A percentile compares a stretch with the other conserved stretches of the same genome.
These are phyloP conservation scores for Hymenoscyphus repandus DNA, from an alignment of 2,329 filamentous ascomycete genomes.

Conservation along the genomic window DNA sequence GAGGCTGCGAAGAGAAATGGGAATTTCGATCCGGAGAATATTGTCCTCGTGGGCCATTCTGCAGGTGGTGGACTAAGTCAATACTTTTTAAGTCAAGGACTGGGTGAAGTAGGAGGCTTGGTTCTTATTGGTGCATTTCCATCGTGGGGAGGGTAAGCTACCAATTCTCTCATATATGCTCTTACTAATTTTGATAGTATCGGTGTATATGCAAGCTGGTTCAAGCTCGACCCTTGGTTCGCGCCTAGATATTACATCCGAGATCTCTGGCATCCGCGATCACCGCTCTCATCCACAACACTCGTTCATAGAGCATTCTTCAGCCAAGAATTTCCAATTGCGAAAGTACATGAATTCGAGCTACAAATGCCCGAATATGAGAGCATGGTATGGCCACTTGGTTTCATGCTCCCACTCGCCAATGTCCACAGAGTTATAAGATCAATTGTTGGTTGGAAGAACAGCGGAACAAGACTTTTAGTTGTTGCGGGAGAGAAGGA, in stretches of 20 bases:
- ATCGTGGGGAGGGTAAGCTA: slow-evolving; percentile 35
- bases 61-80: slow-evolving; percentile 38
- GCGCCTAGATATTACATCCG: slow-evolving; percentile 30
- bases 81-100: slow-evolving; percentile 32
- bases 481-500: slow-evolving; percentile 26
- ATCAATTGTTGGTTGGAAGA: slow-evolving; percentile 6
- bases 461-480: slow-evolving; percentile 17
- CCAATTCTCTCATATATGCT: too few relatives aligned
- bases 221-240: slow-evolving; percentile 35
- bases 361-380: slow-evolving; percentile 36
- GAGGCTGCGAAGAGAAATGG: slow-evolving; percentile 20
- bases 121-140: slow-evolving; percentile 35
- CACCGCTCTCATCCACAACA: slow-evolving; percentile 34
- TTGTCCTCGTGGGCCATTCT: slow-evolving; percentile 36
- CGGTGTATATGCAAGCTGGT: slow-evolving; percentile 32
- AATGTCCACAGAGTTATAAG: slow-evolving; percentile 31
- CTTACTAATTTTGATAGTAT: slow-evolving; percentile 7
- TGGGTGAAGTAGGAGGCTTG: slow-evolving; percentile 32
- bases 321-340: slow-evolving; percentile 29
- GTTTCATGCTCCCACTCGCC: slow-evolving; percentile 34
- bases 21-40: slow-evolving; percentile 24
- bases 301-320: slow-evolving; percentile 40
- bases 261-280: slow-evolving; percentile 33
- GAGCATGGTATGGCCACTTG: slow-evolving; percentile 38
- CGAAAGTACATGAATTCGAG: slow-evolving; percentile 33